Evolutionary conservation across 768 basidiomycete genomes (phyloP).

Genomic region (Inosperma sp.): DNA sequence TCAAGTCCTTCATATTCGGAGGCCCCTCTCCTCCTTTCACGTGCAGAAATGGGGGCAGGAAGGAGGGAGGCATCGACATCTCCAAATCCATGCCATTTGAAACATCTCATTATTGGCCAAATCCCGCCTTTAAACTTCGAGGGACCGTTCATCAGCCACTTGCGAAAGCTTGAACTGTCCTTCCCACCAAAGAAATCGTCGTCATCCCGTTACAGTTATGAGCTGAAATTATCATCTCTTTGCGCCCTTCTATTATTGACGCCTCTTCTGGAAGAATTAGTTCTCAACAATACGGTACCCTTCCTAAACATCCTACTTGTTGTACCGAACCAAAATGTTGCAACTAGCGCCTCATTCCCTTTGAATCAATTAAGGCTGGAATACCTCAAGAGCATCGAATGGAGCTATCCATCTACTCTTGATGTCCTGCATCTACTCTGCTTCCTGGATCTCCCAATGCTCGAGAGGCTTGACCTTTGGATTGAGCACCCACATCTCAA

Average conservation of each 20-base stretch:
- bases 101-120: constrained; percentile 38
- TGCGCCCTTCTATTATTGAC: constrained; percentile 34
- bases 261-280: constrained; percentile 39
- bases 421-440: constrained; percentile 43
- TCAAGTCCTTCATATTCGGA: constrained; percentile 18
- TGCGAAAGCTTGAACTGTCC: constrained; percentile 40
- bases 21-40: constrained; percentile 13
- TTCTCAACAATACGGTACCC: constrained; percentile 40
- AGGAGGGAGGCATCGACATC: not conserved
- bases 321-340: constrained; percentile 8
- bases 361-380: constrained; percentile 31
- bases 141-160: constrained; percentile 32
- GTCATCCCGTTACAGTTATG: constrained; percentile 23
- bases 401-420: constrained; percentile 41
- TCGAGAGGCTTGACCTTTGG: constrained; percentile 43
- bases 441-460: constrained; percentile 35
- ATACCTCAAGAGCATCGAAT: constrained; percentile 41
- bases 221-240: constrained; percentile 38
- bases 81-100: constrained; percentile 20
- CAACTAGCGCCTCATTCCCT: constrained; percentile 3
- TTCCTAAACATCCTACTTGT: constrained; percentile 26
- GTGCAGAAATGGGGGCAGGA: constrained; percentile 5
- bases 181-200: constrained; percentile 29
- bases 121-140: constrained; percentile 39
- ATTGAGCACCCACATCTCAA: constrained; percentile 30